These are phyloP conservation scores for Fusarium miscanthi DNA, from an alignment of 2,329 filamentous ascomycete genomes.

Conservation along the genomic window DNA sequence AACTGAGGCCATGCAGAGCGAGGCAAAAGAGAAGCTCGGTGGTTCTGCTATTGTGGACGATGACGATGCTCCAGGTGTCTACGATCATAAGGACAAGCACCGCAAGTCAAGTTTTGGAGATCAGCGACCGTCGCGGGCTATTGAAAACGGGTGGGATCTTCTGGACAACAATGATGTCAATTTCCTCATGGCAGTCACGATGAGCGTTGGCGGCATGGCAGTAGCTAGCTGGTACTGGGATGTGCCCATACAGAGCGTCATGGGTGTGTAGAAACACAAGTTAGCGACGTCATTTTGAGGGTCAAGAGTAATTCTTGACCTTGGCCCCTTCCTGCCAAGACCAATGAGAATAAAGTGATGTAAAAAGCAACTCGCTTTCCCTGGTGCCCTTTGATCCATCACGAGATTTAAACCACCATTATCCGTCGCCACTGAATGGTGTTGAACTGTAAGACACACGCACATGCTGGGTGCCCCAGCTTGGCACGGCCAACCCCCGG, in stretches of 20 bases:
- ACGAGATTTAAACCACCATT: conserved; percentile 30
- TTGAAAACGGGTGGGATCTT: conserved; percentile 76
- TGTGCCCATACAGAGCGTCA: conserved; percentile 60
- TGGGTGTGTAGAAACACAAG: conserved; percentile 45
- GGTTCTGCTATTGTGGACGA: conserved; percentile 50
- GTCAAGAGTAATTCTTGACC: conserved; percentile 12
- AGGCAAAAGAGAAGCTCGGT: conserved; percentile 55
- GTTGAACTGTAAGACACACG: conserved; percentile 24
- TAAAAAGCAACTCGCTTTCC: conserved; percentile 16
- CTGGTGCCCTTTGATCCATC: conserved; percentile 20
- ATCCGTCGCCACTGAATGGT: conserved; percentile 37
- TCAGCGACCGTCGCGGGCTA: conserved; percentile 68
- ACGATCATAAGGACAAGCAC: conserved; percentile 62
- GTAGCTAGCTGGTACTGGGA: conserved; percentile 71
- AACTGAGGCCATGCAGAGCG: conserved; percentile 55
- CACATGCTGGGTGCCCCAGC: neutral
- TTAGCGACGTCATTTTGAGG: conserved; percentile 42
- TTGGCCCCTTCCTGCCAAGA: conserved; percentile 30
- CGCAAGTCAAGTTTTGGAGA: conserved; percentile 65
- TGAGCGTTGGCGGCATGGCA: conserved; percentile 83
- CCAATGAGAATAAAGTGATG: conserved; percentile 34
- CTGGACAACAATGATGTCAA: conserved; percentile 98
- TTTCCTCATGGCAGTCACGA: conserved; percentile 84
- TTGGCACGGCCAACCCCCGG: conserved; percentile 32
- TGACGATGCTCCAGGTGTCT: conserved; percentile 55